Conservation (phyloP, 2,329 filamentous ascomycete genomes). For the Aureobasidium sp. region DNA sequence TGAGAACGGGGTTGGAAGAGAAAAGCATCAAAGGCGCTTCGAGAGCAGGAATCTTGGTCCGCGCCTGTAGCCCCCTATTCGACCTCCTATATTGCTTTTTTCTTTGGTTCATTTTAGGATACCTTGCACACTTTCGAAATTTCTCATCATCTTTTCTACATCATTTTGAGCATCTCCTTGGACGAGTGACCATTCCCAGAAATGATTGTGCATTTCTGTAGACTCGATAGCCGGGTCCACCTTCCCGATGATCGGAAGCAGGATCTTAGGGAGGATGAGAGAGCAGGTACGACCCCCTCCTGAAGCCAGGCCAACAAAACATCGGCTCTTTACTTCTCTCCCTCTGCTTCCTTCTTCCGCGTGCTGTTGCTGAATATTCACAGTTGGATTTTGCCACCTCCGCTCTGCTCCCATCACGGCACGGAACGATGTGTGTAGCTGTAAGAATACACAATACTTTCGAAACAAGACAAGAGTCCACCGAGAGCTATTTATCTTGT, state of each 20-base stretch:
- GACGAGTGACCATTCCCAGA: neutral
- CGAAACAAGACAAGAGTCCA: too few species aligned
- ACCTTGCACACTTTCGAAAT: neutral
- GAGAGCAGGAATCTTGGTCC: slow-evolving; percentile 9
- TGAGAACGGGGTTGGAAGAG: neutral
- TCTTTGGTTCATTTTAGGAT: neutral
- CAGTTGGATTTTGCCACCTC: neutral
- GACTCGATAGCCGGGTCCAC: neutral
- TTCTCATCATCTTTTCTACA: neutral
- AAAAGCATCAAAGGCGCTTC: slow-evolving; percentile 2
- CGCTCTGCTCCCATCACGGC: neutral
- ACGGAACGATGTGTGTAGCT: neutral
- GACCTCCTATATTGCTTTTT: neutral
- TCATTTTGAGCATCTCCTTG: neutral
- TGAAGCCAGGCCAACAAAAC: neutral
- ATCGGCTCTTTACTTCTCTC: neutral
- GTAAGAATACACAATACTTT: too few species aligned
- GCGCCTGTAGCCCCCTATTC: neutral
- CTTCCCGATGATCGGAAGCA: neutral
- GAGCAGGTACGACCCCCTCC: neutral
- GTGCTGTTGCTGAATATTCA: neutral
- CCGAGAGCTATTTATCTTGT: too few species aligned
- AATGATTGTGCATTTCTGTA: neutral
- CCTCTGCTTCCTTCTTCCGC: neutral
- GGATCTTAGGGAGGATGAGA: neutral